phyloP scores from a whole-genome alignment of 2,329 filamentous ascomycete genomes.

The Fusarium scirpi region DNA sequence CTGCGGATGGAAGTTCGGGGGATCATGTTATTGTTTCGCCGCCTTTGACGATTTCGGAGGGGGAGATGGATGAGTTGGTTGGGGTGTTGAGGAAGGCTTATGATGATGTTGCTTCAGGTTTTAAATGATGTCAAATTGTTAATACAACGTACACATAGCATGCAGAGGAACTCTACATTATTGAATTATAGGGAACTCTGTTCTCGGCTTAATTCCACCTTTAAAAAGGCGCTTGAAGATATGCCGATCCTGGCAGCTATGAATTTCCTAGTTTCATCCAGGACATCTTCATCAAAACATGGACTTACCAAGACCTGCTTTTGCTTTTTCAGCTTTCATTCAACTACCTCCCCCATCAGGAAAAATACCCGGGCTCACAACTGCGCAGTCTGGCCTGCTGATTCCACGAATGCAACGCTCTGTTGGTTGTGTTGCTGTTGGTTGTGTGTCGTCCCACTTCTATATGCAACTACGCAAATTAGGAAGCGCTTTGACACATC shows the following conservation, averaged over 20 bases:
- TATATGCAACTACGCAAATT: constrained; percentile 11
- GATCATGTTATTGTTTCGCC: constrained; percentile 79
- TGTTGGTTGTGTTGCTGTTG: constrained; percentile 21
- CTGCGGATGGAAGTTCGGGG: constrained; percentile 68
- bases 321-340: background rate
- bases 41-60: constrained; percentile 70
- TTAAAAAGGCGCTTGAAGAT: background rate
- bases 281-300: background rate
- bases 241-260: background rate
- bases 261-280: background rate
- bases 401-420: background rate
- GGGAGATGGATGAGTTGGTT: constrained; percentile 36
- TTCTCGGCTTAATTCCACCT: rapidly evolving
- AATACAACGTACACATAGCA: rapidly evolving
- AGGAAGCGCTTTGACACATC: background rate
- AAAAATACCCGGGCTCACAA: rapidly evolving
- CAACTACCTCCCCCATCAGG: background rate
- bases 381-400: rapidly evolving
- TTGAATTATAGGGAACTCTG: too few relatives aligned
- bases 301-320: rapidly evolving
- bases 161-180: background rate
- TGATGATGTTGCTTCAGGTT: constrained; percentile 5
- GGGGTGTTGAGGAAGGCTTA: constrained; percentile 25
- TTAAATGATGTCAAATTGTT: rapidly evolving
- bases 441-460: constrained; percentile 10